phyloP scores from a whole-genome alignment of 225 moss, liverwort and hornwort genomes.

The Ulota crispa region DNA sequence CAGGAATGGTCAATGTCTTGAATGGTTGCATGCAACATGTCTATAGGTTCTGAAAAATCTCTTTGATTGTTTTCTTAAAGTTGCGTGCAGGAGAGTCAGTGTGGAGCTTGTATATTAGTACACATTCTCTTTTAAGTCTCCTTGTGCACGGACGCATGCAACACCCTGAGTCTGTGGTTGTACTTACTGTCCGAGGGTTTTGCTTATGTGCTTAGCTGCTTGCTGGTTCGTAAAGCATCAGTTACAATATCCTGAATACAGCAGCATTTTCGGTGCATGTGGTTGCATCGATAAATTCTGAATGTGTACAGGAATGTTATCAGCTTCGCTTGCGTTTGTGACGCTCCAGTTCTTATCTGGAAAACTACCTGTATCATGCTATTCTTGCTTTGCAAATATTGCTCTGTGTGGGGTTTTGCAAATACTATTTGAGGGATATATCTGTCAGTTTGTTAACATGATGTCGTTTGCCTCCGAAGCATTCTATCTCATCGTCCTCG shows the following conservation, averaged over 20 bases:
- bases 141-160: no score
- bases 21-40: not conserved
- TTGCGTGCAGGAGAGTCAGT: no score
- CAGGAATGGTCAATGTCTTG: conserved; percentile 6
- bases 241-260: not conserved
- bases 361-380: not conserved
- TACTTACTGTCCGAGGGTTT: not conserved
- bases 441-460: not conserved
- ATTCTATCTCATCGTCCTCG: no score
- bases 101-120: no score
- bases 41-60: no score
- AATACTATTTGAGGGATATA: not conserved
- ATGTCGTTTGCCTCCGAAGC: no score
- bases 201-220: no score
- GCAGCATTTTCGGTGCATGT: not conserved
- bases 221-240: not conserved
- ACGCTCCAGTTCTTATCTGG: not conserved
- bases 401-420: not conserved
- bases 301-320: not conserved
- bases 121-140: no score
- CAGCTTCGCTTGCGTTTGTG: not conserved
- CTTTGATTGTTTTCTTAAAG: no score
- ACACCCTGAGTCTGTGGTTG: not conserved
- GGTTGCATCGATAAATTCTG: no score
- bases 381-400: not conserved